Conservation (phyloP, 331 rosid species). For the Telfairia occidentalis region DNA sequence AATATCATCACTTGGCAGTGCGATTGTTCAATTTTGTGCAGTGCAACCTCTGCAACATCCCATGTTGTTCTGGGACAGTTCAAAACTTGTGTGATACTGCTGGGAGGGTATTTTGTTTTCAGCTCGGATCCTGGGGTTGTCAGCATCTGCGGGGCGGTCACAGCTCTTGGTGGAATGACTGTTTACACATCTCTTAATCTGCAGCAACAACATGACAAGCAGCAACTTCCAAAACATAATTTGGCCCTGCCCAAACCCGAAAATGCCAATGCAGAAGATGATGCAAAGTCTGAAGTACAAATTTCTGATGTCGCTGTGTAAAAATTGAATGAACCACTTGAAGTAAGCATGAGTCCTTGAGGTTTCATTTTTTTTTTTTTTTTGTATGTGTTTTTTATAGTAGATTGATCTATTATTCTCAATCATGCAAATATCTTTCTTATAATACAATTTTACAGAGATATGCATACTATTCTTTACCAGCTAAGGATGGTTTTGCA, state of each 20-base stretch:
- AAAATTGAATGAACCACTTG: slow-evolving; percentile 4
- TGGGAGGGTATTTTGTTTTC: slow-evolving; percentile 63
- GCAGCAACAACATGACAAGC: slow-evolving; percentile 30
- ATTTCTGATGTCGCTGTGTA: slow-evolving; percentile 29
- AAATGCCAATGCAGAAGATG: slow-evolving; percentile 20
- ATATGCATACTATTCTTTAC: not conserved
- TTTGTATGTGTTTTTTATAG: not conserved
- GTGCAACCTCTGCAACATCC: slow-evolving; percentile 95
- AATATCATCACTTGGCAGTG: not conserved
- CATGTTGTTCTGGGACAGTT: slow-evolving; percentile 96
- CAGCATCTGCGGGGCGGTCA: slow-evolving; percentile 67
- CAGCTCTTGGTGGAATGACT: slow-evolving; percentile 83
- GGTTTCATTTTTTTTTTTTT: not conserved
- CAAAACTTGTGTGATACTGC: slow-evolving; percentile 69
- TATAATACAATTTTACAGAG: not conserved
- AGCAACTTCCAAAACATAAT: slow-evolving; percentile 35
- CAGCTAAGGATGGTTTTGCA: no score
- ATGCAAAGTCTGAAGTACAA: slow-evolving; percentile 31
- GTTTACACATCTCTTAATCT: slow-evolving; percentile 58
- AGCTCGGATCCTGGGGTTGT: slow-evolving; percentile 68
- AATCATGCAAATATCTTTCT: not conserved
- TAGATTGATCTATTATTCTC: not conserved
- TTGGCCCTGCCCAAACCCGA: slow-evolving; percentile 27
- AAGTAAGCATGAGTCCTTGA: not conserved
- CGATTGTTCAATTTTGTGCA: slow-evolving; percentile 26